phyloP scores from a whole-genome alignment of 139 green algal species.

The Haematococcus lacustris region DNA sequence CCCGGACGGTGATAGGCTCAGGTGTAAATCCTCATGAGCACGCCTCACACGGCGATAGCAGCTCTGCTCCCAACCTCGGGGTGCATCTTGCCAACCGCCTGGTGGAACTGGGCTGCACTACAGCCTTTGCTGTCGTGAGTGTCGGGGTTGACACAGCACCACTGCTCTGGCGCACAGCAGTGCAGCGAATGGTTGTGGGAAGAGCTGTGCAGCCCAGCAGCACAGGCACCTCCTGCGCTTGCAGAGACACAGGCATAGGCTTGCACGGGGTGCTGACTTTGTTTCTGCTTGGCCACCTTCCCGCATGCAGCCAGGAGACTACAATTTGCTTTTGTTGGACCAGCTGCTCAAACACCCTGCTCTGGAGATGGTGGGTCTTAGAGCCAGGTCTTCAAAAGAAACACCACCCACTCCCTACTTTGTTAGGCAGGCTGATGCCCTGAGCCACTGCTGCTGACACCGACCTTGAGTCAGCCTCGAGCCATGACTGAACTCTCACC shows the following conservation, averaged over 20 bases:
- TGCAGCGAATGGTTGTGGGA: background rate
- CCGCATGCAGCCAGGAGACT: conserved; percentile 36
- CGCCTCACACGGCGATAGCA: no score
- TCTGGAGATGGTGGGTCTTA: conserved; percentile 29
- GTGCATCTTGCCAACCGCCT: conserved; percentile 43
- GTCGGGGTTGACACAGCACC: no score
- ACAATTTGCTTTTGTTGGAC: conserved; percentile 57
- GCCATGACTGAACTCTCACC: no score
- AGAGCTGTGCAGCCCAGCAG: background rate
- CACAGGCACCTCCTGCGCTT: background rate
- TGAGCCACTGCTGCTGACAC: background rate
- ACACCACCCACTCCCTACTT: background rate
- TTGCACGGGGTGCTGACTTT: background rate
- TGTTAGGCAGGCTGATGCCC: background rate
- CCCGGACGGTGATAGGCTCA: no score
- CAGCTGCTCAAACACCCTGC: conserved; percentile 42
- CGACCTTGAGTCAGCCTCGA: no score
- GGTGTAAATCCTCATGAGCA: no score
- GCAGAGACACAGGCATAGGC: background rate
- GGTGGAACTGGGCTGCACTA: conserved; percentile 42
- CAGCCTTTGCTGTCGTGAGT: conserved; percentile 22
- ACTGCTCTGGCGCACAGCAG: no score
- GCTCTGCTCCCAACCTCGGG: conserved; percentile 5
- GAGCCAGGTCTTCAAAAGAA: background rate
- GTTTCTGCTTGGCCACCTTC: background rate